A percentile compares a stretch with the other conserved stretches of the same genome.
phyloP scores from a whole-genome alignment of 192 early-diverging fungal genomes.

The Gonapodya prolifera region DNA sequence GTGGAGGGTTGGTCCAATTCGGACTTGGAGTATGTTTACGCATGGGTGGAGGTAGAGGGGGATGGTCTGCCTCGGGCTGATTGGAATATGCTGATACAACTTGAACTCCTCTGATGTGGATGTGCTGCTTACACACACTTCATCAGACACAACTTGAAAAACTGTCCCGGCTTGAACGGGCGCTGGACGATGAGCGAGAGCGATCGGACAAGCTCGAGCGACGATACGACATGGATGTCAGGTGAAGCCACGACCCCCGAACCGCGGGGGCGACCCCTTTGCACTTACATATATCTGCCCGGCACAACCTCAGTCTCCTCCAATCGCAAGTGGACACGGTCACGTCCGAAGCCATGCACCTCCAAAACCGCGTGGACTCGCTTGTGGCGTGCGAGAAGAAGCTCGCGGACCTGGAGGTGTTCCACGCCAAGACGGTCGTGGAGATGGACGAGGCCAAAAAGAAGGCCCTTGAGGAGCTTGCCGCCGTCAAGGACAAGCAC shows the following conservation, averaged over 20 bases:
- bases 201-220: neutral
- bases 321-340: neutral
- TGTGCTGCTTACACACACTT: neutral
- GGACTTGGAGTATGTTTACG: too few species aligned
- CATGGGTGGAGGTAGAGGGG: too few species aligned
- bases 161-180: neutral
- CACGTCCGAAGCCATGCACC: neutral
- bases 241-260: too few species aligned
- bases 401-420: neutral
- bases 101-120: neutral
- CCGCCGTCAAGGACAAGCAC: neutral
- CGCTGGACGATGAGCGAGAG: neutral
- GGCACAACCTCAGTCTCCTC: neutral
- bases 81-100: neutral
- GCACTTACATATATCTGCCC: too few species aligned
- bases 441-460: neutral
- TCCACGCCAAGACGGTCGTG: neutral
- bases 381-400: neutral
- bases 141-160: neutral
- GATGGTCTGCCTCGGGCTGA: too few species aligned
- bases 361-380: neutral
- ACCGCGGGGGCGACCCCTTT: too few species aligned
- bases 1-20: neutral
- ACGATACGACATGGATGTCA: neutral
- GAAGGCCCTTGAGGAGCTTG: neutral